phyloP scores from a whole-genome alignment of 129 eudicot species.

The Mikania micrantha region DNA sequence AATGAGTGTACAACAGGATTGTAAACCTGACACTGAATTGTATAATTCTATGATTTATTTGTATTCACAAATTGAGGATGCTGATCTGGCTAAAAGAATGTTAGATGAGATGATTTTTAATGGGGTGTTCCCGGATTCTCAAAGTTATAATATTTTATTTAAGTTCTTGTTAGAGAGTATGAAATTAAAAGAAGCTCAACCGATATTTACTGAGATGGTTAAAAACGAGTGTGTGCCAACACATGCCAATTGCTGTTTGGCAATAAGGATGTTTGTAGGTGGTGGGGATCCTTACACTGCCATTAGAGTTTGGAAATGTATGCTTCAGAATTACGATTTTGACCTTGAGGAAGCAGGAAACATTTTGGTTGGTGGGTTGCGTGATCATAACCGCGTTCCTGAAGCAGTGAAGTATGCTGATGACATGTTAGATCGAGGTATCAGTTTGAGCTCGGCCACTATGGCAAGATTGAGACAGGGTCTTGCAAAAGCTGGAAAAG shows the following conservation, averaged over 20 bases:
- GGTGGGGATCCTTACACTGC: slow-evolving; percentile 51
- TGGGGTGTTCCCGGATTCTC: slow-evolving; percentile 62
- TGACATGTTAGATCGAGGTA: slow-evolving; percentile 63
- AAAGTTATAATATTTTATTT: slow-evolving; percentile 46
- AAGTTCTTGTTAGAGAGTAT: slow-evolving; percentile 34
- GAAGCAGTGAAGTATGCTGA: slow-evolving; percentile 91
- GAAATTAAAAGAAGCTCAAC: slow-evolving; percentile 45
- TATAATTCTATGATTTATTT: slow-evolving; percentile 64
- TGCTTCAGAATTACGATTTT: slow-evolving; percentile 45
- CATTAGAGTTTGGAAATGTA: slow-evolving; percentile 65
- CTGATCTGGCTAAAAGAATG: slow-evolving; percentile 39
- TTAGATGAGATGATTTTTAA: slow-evolving; percentile 76
- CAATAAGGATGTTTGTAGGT: slow-evolving; percentile 42
- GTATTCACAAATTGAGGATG: slow-evolving; percentile 40
- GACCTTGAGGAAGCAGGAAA: slow-evolving; percentile 72
- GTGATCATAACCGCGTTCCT: slow-evolving; percentile 55
- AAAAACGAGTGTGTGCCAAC: slow-evolving; percentile 69
- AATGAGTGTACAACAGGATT: slow-evolving; percentile 32
- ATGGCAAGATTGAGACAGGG: slow-evolving; percentile 58
- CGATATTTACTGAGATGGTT: slow-evolving; percentile 56
- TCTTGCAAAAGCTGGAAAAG: slow-evolving; percentile 54
- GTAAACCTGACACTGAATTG: slow-evolving; percentile 47
- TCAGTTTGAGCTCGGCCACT: slow-evolving; percentile 53
- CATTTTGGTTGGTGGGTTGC: slow-evolving; percentile 53
- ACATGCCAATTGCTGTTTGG: slow-evolving; percentile 46